Evolutionary conservation across 116 monocot species (phyloP).

Genomic region (Thalassia testudinum): DNA sequence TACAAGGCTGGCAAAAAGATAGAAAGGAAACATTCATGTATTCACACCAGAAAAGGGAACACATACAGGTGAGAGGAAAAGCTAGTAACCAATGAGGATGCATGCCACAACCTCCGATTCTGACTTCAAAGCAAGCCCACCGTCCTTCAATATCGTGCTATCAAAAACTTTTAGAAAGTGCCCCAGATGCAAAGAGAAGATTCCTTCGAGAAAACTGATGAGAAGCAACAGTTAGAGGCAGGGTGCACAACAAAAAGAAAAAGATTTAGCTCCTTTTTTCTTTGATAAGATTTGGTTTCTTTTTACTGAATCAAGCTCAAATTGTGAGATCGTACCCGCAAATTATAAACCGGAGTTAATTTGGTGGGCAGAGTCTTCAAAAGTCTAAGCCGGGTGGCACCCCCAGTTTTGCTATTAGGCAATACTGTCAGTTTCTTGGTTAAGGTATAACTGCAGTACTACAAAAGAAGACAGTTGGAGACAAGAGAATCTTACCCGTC

Average conservation of each 20-base stretch:
- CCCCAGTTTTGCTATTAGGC: conserved; percentile 41
- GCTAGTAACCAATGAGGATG: background rate
- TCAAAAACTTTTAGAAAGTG: conserved; percentile 20
- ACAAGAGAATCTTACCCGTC: conserved; percentile 38
- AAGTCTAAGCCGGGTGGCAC: conserved; percentile 43
- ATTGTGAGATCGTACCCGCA: conserved; percentile 37
- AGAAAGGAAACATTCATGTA: background rate
- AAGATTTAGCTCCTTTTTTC: background rate
- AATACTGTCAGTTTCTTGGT: background rate
- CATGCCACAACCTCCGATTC: background rate
- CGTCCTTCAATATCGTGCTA: background rate
- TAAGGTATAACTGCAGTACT: background rate
- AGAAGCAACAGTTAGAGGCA: background rate
- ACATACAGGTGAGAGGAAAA: background rate
- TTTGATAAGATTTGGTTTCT: too few relatives aligned
- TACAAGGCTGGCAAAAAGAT: background rate
- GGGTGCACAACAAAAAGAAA: too few relatives aligned
- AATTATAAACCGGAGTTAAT: conserved; percentile 67
- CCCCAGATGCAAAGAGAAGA: conserved; percentile 82
- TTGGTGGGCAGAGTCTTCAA: conserved; percentile 84
- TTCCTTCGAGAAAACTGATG: conserved; percentile 89
- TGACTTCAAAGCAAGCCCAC: background rate
- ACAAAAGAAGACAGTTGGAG: too few relatives aligned
- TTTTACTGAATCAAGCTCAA: too few relatives aligned
- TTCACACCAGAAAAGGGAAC: background rate